Base-by-base conservation (phyloP, 345 rosid genomes). In the Citrus maxima region DNA sequence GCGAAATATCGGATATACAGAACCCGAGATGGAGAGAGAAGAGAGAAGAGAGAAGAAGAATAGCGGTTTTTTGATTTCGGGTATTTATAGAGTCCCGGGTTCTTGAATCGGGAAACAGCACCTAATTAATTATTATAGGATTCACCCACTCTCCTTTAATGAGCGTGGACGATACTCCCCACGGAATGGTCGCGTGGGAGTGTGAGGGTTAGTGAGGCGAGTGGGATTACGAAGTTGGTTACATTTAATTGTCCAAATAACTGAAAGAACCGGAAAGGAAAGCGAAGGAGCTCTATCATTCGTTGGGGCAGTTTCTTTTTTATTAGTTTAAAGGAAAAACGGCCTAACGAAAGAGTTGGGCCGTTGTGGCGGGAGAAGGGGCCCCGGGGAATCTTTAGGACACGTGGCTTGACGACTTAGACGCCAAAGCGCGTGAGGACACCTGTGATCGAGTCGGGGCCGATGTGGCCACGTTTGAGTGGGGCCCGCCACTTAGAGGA, bases 391-490 rank as follows among this genome's bases (percentile, higher is more conserved):
- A 85, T 80, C 85, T 78, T 24, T 10, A 34, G 3, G 35, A 84
- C 89, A 84, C 88, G 83, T 86, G 87, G 87, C 55, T n/a, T 1
- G 6, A 61, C 16, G 80, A 82, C 80, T 70, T 80, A 60, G 70
- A 3, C 32, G 76, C 32, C 82, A 24, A 73, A 34, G 76, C 71
- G 88, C 79, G 86, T 81, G 83, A 6, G 0, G 80, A 84, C 86
- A 88, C 88, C 78, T 81, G 56, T 80, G 73, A 35, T 10, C 28
- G 82, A 80, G 73, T 75, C 7, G 54, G 27, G 5, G 67, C 80
- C 80, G 90, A 89, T 80, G 85, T 81, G 93, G 87, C 78, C 83
- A 82, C 81, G 86, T 83, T 78, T 30, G 66, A 35, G 67, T n/a
- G 86, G 85, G 89, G 58, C 85, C 86, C 80, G 25, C 65, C 67